Evolutionary conservation across 306 rosid species (phyloP), one percentile per base, ranked within the genome.

Genomic region (Canavalia gladiata): DNA sequence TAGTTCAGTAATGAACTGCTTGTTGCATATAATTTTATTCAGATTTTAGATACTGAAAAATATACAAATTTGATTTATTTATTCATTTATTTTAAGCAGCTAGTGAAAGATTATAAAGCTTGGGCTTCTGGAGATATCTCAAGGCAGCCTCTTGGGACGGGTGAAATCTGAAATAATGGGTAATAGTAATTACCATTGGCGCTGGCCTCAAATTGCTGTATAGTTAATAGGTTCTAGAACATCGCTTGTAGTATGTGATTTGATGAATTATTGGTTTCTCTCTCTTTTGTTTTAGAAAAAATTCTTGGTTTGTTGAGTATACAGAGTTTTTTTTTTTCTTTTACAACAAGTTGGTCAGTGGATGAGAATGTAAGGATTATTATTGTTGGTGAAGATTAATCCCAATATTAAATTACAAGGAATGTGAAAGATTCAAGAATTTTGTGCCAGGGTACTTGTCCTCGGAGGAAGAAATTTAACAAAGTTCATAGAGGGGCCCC

Each of bases 101-200:
- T 95, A 74, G 92, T 89, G 88, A 95, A 88, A 89, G 99, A 95
- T 84, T 95, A 95, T 84, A 76, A 86, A 83, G 96, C 96, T 51
- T 93, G 99, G 99, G 98, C 99, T 58, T 84, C 97, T 4, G 87
- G 87, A 70, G 83, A 84, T 74, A 51, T 69, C 31, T 79, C 87
- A 33, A 79, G 87, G 89, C 97, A 89, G 76, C 90, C 99, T 84
- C 90, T 95, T 42, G 87, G 87, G 8, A 79, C 87, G 11, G 87
- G 87, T 74, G 78, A 84, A 84, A 74, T 84, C 52, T 84, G 78
- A 91, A 81, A 76, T 37, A 46, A 62, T 39, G 76, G 66, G 68
- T 64, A 46, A 50, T 11, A 42, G 66, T 51, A 13, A 69, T 83
- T 62, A 62, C 55, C 68, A 67, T 11, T 9, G 83, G 51, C 11